phyloP scores from a whole-genome alignment of 768 basidiomycete species.

The Myochromella boudieri region DNA sequence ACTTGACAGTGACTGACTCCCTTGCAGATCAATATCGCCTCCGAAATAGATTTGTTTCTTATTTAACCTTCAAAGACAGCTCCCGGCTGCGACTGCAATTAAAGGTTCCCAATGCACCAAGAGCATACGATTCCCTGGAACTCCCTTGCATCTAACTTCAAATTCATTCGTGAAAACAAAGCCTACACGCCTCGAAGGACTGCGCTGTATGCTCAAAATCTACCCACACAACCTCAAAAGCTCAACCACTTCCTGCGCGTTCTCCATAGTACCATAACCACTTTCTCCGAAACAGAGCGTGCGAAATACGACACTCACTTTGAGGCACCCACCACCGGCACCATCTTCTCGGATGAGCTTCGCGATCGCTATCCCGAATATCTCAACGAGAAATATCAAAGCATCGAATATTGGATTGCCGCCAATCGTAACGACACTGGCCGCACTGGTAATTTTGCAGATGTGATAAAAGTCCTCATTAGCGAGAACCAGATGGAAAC shows the following conservation, averaged over 20 bases:
- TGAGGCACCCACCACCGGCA: conserved; percentile 14
- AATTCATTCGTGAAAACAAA: conserved; percentile 30
- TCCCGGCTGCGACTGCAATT: too few species aligned
- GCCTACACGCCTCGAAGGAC: conserved; percentile 26
- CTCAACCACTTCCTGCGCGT: conserved; percentile 33
- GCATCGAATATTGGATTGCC: conserved; percentile 33
- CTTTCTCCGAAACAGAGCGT: conserved; percentile 37
- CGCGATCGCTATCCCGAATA: conserved; percentile 27
- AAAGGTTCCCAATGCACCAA: conserved; percentile 44
- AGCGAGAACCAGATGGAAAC: conserved; percentile 29
- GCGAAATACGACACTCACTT: conserved; percentile 25
- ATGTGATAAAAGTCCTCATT: conserved; percentile 35
- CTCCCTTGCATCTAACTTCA: conserved; percentile 30
- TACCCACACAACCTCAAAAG: conserved; percentile 20
- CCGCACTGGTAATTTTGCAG: conserved; percentile 27
- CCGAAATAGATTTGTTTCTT: too few species aligned
- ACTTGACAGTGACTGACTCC: too few species aligned
- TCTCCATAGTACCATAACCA: conserved; percentile 24
- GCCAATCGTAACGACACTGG: conserved; percentile 2
- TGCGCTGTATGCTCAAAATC: conserved; percentile 24
- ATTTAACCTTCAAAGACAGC: too few species aligned
- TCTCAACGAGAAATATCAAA: conserved; percentile 29
- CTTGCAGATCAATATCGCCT: too few species aligned
- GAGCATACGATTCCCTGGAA: conserved; percentile 40
- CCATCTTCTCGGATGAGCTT: conserved; percentile 30